phyloP scores from a whole-genome alignment of 2,329 filamentous ascomycete species.

The Teratosphaeria viscida region DNA sequence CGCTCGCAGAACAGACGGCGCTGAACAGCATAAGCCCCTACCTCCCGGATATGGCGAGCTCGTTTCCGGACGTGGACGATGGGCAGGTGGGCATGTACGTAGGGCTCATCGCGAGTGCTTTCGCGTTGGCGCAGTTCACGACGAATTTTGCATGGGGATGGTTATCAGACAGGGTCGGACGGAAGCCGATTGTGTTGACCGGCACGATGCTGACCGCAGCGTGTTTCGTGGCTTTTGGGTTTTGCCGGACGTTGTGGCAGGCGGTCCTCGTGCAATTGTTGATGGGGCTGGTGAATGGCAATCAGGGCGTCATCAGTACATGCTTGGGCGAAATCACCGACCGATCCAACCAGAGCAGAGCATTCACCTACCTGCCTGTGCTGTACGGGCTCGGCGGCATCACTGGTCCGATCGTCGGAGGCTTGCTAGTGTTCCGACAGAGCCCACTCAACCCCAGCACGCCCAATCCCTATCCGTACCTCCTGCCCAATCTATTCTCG shows the following conservation, averaged over 20 bases:
- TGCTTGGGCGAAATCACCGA: constrained; percentile 93
- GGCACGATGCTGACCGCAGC: constrained; percentile 73
- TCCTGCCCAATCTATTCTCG: constrained; percentile 72
- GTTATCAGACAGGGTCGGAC: constrained; percentile 65
- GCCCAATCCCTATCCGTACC: constrained; percentile 62
- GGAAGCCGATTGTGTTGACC: constrained; percentile 71
- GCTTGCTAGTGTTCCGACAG: constrained; percentile 60
- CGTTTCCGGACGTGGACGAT: constrained; percentile 68
- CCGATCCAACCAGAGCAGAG: constrained; percentile 82
- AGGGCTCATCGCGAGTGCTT: constrained; percentile 78
- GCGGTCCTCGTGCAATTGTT: constrained; percentile 73
- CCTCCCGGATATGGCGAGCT: constrained; percentile 79
- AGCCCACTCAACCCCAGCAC: constrained; percentile 44
- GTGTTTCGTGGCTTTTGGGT: constrained; percentile 79
- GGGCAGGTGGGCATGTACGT: constrained; percentile 75
- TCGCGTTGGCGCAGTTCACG: constrained; percentile 82
- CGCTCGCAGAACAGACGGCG: constrained; percentile 87
- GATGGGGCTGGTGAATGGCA: constrained; percentile 92
- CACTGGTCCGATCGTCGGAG: constrained; percentile 83
- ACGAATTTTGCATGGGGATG: constrained; percentile 92
- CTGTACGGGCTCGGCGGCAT: constrained; percentile 95
- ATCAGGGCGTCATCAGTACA: constrained; percentile 86
- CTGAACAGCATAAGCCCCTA: constrained; percentile 95
- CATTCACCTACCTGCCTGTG: constrained; percentile 88
- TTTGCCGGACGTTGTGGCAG: constrained; percentile 74